A percentile compares a stretch with the other conserved stretches of the same genome.
These are phyloP conservation scores for Kazachstania sp. DNA, from an alignment of 1,139 yeast genomes.

Conservation along the genomic window DNA sequence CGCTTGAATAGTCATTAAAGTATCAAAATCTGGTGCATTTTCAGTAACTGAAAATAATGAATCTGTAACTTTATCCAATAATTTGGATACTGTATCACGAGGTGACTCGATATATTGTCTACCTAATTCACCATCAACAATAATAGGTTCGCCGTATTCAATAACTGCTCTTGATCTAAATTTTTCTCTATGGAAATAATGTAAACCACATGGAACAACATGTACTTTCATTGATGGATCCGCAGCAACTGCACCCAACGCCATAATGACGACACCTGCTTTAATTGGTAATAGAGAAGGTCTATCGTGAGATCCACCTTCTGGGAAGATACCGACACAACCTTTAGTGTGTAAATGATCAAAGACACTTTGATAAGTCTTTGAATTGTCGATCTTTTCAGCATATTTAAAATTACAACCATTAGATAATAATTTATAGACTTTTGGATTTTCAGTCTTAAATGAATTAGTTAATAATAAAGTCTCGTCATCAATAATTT, in stretches of 20 bases:
- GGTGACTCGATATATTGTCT: constrained; percentile 54
- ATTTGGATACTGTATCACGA: constrained; percentile 61
- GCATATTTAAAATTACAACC: constrained; percentile 70
- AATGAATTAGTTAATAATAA: constrained; percentile 65
- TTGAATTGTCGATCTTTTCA: constrained; percentile 73
- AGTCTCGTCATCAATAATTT: constrained; percentile 67
- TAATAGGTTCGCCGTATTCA: constrained; percentile 85
- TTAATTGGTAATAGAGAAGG: constrained; percentile 84
- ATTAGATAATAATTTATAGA: constrained; percentile 35
- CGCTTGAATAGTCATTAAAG: constrained; percentile 86
- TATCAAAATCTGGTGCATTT: constrained; percentile 85
- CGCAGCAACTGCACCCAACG: constrained; percentile 77
- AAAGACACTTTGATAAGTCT: constrained; percentile 75
- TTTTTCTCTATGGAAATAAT: constrained; percentile 91
- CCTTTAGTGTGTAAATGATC: constrained; percentile 70
- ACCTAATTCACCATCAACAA: constrained; percentile 39
- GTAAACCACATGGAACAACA: constrained; percentile 94
- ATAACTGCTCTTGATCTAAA: constrained; percentile 91
- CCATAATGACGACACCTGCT: constrained; percentile 98
- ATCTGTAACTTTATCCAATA: constrained; percentile 62
- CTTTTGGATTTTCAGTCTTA: constrained; percentile 40
- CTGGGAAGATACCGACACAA: constrained; percentile 93
- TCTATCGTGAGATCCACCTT: constrained; percentile 95
- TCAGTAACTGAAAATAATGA: constrained; percentile 86
- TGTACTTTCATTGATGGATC: constrained; percentile 66